These are phyloP conservation scores for Sporothrix mexicana DNA, from an alignment of 2,329 filamentous ascomycete species.

Conservation along the genomic window DNA sequence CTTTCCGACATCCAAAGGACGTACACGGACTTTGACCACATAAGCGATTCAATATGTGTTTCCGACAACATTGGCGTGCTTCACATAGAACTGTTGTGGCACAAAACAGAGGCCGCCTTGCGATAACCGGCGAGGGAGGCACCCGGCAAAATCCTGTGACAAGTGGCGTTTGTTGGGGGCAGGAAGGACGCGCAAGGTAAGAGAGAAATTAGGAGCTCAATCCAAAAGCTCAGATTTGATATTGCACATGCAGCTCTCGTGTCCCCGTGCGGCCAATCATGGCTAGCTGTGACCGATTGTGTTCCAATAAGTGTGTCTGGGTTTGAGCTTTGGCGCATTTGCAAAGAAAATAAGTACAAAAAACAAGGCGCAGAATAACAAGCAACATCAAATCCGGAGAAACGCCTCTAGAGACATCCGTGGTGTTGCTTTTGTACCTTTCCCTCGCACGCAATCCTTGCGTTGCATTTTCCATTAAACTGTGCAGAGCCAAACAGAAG, in stretches of 20 bases:
- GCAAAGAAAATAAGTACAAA: neutral
- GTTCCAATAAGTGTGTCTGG: neutral
- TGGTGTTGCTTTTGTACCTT: neutral
- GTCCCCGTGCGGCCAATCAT: neutral
- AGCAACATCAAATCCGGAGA: neutral
- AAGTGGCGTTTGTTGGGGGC: neutral
- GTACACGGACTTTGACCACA: too few species aligned
- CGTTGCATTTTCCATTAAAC: conserved; percentile 22
- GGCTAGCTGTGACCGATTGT: neutral
- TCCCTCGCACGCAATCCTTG: conserved; percentile 24
- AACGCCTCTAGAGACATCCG: neutral
- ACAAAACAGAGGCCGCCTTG: conserved; percentile 7
- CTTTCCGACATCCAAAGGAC: too few species aligned
- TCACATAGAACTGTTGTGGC: neutral
- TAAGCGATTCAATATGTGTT: too few species aligned
- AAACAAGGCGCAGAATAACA: neutral
- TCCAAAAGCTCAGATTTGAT: neutral
- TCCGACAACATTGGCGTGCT: neutral
- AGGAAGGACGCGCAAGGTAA: neutral
- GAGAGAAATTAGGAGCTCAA: neutral
- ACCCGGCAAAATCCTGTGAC: neutral
- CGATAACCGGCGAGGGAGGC: neutral
- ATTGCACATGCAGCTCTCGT: neutral
- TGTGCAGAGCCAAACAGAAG: neutral
- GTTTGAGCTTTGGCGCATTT: neutral